Conservation (phyloP, 306 rosid genomes). For the Acacia confusa region DNA sequence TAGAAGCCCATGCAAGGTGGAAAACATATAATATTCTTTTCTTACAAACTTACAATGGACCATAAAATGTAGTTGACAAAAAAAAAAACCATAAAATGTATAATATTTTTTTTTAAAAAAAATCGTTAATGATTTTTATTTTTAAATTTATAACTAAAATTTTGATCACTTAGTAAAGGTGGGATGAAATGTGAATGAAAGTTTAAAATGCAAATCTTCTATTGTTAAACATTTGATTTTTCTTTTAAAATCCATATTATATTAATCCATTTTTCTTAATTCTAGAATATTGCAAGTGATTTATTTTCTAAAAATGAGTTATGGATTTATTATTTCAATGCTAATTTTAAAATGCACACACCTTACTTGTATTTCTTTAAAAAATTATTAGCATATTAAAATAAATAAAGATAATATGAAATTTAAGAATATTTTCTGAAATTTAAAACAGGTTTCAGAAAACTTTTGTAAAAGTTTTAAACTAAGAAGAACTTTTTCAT, state of each 20-base stretch:
- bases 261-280: too few species aligned
- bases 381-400: too few species aligned
- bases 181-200: not conserved
- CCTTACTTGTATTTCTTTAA: not conserved
- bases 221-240: too few species aligned
- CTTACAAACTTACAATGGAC: not conserved
- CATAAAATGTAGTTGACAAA: too few species aligned
- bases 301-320: too few species aligned
- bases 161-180: too few species aligned
- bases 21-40: not conserved
- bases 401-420: too few species aligned
- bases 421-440: too few species aligned
- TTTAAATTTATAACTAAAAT: not conserved
- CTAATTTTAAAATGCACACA: too few species aligned
- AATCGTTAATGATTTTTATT: not conserved
- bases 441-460: not conserved
- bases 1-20: slow-evolving; percentile 15
- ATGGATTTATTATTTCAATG: too few species aligned
- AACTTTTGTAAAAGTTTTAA: not conserved
- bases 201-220: not conserved
- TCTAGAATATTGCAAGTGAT: not conserved
- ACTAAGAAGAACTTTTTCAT: not conserved
- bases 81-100: not conserved
- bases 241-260: not conserved
- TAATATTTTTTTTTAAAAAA: too few species aligned